Percentiles rank a stretch among this genome's conserved stretches.
These are phyloP conservation scores for Neurospora sp. DNA, from an alignment of 2,329 filamentous ascomycete species.

Conservation along the genomic window DNA sequence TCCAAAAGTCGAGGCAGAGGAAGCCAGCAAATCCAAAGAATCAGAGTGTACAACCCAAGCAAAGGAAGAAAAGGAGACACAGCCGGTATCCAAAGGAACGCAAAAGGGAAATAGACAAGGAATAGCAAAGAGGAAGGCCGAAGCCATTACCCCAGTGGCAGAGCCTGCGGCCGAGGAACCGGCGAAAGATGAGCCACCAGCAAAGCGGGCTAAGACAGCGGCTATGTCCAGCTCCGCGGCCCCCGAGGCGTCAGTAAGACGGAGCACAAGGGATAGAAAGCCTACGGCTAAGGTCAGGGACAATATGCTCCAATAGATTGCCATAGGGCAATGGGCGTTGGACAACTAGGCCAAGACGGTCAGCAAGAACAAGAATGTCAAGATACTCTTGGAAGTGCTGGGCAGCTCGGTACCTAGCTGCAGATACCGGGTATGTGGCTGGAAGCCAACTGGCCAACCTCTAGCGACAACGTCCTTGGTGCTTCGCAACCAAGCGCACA, in stretches of 20 bases:
- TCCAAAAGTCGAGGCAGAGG: background rate
- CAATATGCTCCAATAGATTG: background rate
- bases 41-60: background rate
- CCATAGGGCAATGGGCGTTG: conserved; percentile 30
- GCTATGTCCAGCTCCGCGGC: background rate
- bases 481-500: no score
- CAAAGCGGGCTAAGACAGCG: background rate
- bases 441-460: conserved; percentile 32
- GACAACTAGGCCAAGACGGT: conserved; percentile 52
- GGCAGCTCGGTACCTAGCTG: background rate
- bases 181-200: background rate
- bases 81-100: background rate
- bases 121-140: background rate
- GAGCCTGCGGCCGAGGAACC: background rate
- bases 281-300: background rate
- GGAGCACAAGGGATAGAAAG: background rate
- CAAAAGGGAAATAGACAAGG: background rate
- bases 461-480: no score
- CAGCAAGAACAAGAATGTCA: conserved; percentile 49
- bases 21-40: background rate
- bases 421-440: conserved; percentile 41
- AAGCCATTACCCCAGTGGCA: background rate
- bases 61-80: background rate
- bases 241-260: background rate
- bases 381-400: conserved; percentile 50